phyloP scores from a whole-genome alignment of 2,329 filamentous ascomycete species.

The Colletotrichum sp. region DNA sequence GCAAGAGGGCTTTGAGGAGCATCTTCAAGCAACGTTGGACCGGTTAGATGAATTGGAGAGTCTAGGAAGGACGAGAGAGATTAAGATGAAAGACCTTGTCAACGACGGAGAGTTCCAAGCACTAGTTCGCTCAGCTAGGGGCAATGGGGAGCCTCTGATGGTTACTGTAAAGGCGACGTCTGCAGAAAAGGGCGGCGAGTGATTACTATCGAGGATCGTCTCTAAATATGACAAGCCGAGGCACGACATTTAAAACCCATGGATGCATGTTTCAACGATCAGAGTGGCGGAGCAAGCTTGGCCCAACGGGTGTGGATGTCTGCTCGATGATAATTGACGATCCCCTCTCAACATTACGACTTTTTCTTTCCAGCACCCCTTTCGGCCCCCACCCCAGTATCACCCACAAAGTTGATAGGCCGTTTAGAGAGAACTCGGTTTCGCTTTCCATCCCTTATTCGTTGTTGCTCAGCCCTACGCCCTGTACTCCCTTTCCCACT shows the following conservation, averaged over 20 bases:
- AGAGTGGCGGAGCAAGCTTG: background rate
- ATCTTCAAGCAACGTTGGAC: conserved; percentile 56
- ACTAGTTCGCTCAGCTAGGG: background rate
- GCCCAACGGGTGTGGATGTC: background rate
- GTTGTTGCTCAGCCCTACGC: background rate
- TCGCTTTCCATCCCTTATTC: background rate
- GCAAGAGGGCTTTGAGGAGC: conserved; percentile 58
- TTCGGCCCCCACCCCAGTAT: background rate
- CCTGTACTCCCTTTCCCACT: background rate
- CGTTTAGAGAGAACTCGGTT: background rate
- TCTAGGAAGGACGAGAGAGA: conserved; percentile 88
- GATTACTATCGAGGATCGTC: background rate
- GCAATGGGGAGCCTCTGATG: background rate
- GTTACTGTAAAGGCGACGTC: background rate
- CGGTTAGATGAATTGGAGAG: conserved; percentile 91
- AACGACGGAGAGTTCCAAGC: conserved; percentile 71
- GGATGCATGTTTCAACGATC: background rate
- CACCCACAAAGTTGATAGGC: background rate
- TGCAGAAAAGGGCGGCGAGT: background rate
- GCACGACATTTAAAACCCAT: background rate
- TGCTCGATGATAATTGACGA: background rate
- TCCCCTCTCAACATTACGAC: background rate
- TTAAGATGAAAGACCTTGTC: conserved; percentile 95
- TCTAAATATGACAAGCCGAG: background rate
- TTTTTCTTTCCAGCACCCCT: background rate